These are phyloP conservation scores for Bidens hawaiensis DNA, from an alignment of 140 eudicot genomes.

Conservation along the genomic window DNA sequence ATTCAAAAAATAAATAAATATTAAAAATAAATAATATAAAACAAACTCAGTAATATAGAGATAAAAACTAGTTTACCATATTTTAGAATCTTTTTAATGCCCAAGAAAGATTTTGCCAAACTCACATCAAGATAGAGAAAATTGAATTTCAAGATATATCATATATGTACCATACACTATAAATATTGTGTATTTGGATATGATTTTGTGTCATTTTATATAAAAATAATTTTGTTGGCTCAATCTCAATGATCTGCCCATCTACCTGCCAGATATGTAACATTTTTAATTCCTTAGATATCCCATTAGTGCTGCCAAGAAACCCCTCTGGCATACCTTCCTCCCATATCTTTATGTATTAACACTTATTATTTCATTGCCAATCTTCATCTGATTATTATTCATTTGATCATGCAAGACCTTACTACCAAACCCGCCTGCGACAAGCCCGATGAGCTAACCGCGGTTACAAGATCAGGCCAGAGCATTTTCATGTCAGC, in stretches of 20 bases:
- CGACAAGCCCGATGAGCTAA: conserved; percentile 43
- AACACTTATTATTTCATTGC: conserved; percentile 6
- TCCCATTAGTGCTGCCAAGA: conserved; percentile 49
- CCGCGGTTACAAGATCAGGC: conserved; percentile 62
- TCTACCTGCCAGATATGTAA: conserved; percentile 57
- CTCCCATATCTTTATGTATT: conserved; percentile 32
- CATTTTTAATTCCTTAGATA: conserved; percentile 28
- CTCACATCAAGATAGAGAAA: too few species aligned
- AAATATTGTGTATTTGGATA: background rate
- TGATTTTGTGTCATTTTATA: background rate
- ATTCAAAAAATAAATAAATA: too few species aligned
- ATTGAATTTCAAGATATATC: too few species aligned
- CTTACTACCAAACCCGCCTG: conserved; percentile 49
- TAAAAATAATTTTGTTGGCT: conserved; percentile 14
- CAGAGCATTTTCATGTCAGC: conserved; percentile 84
- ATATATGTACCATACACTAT: too few species aligned
- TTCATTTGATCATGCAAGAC: conserved; percentile 60
- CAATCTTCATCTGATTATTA: background rate
- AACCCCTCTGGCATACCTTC: conserved; percentile 42
- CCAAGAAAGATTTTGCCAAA: too few species aligned
- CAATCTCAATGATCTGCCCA: conserved; percentile 42
- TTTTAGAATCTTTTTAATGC: too few species aligned
- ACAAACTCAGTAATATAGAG: too few species aligned
- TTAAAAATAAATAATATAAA: too few species aligned
- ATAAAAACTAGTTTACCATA: too few species aligned